A percentile compares a stretch with the other conserved stretches of the same genome.
phyloP scores from a whole-genome alignment of 164 flowering plant species.

The Aristolochia californica region DNA sequence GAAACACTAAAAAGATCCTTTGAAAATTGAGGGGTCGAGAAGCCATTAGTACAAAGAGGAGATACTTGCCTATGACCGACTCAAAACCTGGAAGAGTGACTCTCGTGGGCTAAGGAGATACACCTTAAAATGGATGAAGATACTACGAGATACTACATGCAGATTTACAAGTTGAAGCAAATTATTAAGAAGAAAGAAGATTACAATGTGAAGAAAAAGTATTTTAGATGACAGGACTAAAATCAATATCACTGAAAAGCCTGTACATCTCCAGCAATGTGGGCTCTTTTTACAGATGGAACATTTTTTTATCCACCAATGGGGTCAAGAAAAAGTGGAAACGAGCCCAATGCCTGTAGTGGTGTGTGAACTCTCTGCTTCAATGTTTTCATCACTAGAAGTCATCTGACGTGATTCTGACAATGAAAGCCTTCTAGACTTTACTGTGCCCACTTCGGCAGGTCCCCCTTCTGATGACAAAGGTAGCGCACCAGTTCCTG shows the following conservation, averaged over 20 bases:
- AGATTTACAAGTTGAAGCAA: slow-evolving; percentile 41
- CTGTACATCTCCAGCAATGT: slow-evolving; percentile 59
- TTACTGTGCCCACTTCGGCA: slow-evolving; percentile 45
- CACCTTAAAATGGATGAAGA: slow-evolving; percentile 31
- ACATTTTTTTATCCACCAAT: too few species aligned
- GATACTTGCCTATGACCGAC: not conserved
- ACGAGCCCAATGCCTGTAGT: slow-evolving; percentile 19
- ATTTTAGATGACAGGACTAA: slow-evolving; percentile 32
- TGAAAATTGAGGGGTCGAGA: not conserved
- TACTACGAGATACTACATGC: slow-evolving; percentile 25
- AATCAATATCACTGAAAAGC: slow-evolving; percentile 22
- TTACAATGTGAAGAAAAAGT: slow-evolving; percentile 27
- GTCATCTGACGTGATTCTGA: slow-evolving; percentile 64
- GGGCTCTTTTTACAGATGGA: slow-evolving; percentile 54
- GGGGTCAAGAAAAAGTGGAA: slow-evolving; percentile 25
- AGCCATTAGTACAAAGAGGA: not conserved
- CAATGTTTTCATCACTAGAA: slow-evolving; percentile 52
- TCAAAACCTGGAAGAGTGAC: slow-evolving; percentile 1
- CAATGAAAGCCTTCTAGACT: slow-evolving; percentile 46
- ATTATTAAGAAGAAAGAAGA: slow-evolving; percentile 27
- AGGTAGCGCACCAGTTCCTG: slow-evolving; percentile 42
- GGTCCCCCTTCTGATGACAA: slow-evolving; percentile 63
- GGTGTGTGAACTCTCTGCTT: slow-evolving; percentile 38
- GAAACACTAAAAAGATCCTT: not conserved
- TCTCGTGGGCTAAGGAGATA: slow-evolving; percentile 16